Conservation (phyloP, 805 yeast genomes). For the Schwanniomyces yamadae region DNA sequence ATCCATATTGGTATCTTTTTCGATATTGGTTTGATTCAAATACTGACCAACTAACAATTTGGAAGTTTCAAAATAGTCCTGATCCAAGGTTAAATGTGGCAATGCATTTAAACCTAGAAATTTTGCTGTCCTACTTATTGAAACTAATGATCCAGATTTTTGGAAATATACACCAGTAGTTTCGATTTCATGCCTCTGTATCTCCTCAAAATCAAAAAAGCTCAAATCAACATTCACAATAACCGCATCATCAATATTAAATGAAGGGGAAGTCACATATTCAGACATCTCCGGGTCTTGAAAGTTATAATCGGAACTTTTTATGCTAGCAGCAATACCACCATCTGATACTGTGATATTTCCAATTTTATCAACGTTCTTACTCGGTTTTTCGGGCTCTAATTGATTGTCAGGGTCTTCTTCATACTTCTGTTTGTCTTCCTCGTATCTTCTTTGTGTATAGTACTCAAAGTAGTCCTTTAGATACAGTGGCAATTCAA, state of each 20-base stretch:
- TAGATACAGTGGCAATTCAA: constrained; percentile 27
- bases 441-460: constrained; percentile 22
- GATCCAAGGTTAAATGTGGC: constrained; percentile 52
- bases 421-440: constrained; percentile 25
- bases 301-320: constrained; percentile 22
- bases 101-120: constrained; percentile 61
- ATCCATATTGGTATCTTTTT: constrained; percentile 38
- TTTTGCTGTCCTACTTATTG: constrained; percentile 61
- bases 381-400: constrained; percentile 11
- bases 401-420: constrained; percentile 25
- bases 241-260: constrained; percentile 31
- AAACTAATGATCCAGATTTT: constrained; percentile 59
- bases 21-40: constrained; percentile 42
- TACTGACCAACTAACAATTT: constrained; percentile 44
- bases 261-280: constrained; percentile 9
- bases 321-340: constrained; percentile 21
- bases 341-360: constrained; percentile 31
- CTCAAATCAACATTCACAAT: constrained; percentile 27
- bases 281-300: constrained; percentile 17
- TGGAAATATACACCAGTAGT: constrained; percentile 67
- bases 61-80: constrained; percentile 43
- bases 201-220: constrained; percentile 46
- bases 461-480: constrained; percentile 27
- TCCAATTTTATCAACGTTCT: constrained; percentile 18
- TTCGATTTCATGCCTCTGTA: constrained; percentile 47